Evolutionary conservation across 148 eudicot species (phyloP), one percentile per base, ranked within the genome.

Genomic region (Cornus controversa): DNA sequence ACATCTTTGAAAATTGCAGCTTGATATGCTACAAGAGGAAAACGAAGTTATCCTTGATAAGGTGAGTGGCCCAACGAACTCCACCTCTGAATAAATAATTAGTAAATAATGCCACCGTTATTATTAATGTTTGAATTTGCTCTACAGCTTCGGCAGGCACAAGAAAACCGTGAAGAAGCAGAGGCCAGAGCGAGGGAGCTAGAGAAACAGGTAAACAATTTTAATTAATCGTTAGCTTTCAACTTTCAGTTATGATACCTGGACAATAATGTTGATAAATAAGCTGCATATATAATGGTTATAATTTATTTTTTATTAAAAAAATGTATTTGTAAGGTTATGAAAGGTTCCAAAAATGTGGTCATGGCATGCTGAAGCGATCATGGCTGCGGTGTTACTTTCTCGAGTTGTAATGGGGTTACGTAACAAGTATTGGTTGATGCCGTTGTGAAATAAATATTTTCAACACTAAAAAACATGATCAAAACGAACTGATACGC

Each of bases 21-120:
- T 96, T 77, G 99, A 96, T 83, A 88, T 93, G 91, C 89, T 96
- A 78, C 99, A 93, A 83, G 98, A 93, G 82, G 99, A 96, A 86
- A 93, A 96, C 87, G 98, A 92, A 50, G 78, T 78, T 71, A 80
- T 96, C 63, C 78, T 89, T 74, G 98, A 93, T 74, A 90, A 91
- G 95, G 99, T 92, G 79, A 78, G 74, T 47, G 73, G 69, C 77
- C 75, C 34, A 26, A 74, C 60, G 27, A 47, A 70, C 31, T 53
- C 66, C 64, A 27, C 54, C 54, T 31, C 10, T 7, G 69, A 78
- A 37, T 6, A 25, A 45, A 68, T 5, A 23, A 11, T 31, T 53
- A 22, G 23, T 29, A 58, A 36, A 60, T 47, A 15, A n/a, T 53
- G 34, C 18, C 23, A n/a, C 13, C 15, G 15, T 58, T 13, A 42